Evolutionary conservation across 2,329 filamentous ascomycete species (phyloP).

Genomic region (Aureobasidium vineae): DNA sequence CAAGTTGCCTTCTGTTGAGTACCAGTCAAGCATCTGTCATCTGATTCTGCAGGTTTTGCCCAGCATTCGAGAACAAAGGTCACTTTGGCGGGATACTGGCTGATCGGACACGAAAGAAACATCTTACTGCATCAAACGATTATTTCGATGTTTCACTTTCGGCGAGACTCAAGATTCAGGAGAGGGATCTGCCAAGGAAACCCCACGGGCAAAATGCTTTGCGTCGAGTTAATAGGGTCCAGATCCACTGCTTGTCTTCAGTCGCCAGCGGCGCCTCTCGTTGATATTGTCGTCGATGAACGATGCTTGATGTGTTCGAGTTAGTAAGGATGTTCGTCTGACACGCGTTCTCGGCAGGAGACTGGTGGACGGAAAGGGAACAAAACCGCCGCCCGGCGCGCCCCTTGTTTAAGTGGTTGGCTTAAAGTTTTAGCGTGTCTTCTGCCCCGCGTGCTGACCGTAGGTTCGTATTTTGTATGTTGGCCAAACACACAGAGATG

Average conservation of each 20-base stretch:
- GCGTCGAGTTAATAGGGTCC: background rate
- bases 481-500: background rate
- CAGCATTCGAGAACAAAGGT: background rate
- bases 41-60: background rate
- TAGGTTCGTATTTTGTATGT: slow-evolving; percentile 10
- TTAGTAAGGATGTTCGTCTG: background rate
- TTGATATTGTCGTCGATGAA: background rate
- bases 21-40: background rate
- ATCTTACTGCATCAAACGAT: background rate
- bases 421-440: background rate
- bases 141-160: background rate
- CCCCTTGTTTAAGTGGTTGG: slow-evolving; percentile 4
- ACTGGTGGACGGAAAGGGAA: background rate
- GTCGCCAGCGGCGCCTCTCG: background rate
- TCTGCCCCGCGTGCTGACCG: slow-evolving; percentile 14
- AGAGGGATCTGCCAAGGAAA: slow-evolving; percentile 1
- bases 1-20: slow-evolving; percentile 6
- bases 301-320: background rate
- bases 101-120: background rate
- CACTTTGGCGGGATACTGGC: background rate
- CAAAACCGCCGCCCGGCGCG: background rate
- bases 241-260: background rate
- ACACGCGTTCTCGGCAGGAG: slow-evolving; percentile 15
- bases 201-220: slow-evolving; percentile 12
- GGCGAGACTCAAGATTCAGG: slow-evolving; percentile 13